Evolutionary conservation across 176 grass and related monocot species (phyloP).

Genomic region (Saccharum officinarum): DNA sequence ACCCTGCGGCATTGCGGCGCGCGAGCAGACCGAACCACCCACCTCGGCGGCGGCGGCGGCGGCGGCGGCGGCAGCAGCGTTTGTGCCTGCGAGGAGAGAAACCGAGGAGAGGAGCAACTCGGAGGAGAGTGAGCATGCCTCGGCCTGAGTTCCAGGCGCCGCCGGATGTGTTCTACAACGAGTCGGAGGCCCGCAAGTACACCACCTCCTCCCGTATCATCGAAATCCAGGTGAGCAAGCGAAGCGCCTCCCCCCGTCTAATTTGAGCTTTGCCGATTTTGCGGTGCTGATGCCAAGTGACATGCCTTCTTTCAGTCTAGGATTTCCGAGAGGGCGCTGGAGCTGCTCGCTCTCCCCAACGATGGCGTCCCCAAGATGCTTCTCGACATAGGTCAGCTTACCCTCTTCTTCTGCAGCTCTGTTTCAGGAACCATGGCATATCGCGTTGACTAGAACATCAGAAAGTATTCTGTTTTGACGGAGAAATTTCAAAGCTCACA

Average conservation of each 20-base stretch:
- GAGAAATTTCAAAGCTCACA: too few relatives aligned
- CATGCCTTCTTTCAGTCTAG: slow-evolving; percentile 46
- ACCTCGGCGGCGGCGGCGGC: slow-evolving; percentile 21
- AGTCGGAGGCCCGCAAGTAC: slow-evolving; percentile 91
- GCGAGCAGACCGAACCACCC: not conserved
- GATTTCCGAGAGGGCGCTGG: slow-evolving; percentile 94
- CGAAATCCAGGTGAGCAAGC: slow-evolving; percentile 72
- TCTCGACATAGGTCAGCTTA: slow-evolving; percentile 77
- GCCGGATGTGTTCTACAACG: slow-evolving; percentile 97
- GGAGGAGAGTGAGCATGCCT: slow-evolving; percentile 47
- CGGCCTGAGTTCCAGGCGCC: slow-evolving; percentile 91
- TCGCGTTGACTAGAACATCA: not conserved
- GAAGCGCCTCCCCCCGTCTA: not conserved
- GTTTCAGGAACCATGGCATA: not conserved
- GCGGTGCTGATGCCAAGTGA: not conserved
- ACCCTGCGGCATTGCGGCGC: slow-evolving; percentile 20
- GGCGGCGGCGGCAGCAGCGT: too few relatives aligned
- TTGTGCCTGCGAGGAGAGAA: not conserved
- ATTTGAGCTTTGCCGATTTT: not conserved
- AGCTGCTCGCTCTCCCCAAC: slow-evolving; percentile 75
- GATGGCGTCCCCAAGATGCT: slow-evolving; percentile 81
- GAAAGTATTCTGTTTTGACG: not conserved
- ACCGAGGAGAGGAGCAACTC: not conserved
- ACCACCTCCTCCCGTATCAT: slow-evolving; percentile 98
- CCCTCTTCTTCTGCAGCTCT: not conserved